These are phyloP conservation scores for Daldinia childiae DNA, from an alignment of 495 filamentous ascomycete genomes.

Conservation along the genomic window DNA sequence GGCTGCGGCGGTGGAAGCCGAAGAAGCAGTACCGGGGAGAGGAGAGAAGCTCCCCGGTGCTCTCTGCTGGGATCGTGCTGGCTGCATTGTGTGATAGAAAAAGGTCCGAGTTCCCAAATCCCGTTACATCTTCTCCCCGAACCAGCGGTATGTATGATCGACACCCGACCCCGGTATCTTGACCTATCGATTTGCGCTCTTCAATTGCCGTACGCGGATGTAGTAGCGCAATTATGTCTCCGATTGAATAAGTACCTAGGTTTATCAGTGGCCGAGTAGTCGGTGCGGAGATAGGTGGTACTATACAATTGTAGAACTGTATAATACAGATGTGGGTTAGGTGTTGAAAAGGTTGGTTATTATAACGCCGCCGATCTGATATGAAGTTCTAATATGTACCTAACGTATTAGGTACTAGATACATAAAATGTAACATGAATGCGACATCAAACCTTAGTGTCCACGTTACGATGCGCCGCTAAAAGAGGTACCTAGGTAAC, in stretches of 20 bases:
- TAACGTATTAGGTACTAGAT: neutral
- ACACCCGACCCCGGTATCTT: slow-evolving; percentile 4
- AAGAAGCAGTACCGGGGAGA: slow-evolving; percentile 47
- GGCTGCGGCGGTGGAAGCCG: slow-evolving; percentile 35
- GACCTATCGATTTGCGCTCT: slow-evolving; percentile 23
- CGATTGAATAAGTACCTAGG: slow-evolving; percentile 7
- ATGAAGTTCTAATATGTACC: neutral
- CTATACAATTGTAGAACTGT: neutral
- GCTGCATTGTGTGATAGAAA: slow-evolving; percentile 57
- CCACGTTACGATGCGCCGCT: neutral
- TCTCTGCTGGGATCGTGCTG: slow-evolving; percentile 56
- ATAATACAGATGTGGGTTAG: neutral
- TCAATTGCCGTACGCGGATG: slow-evolving; percentile 9
- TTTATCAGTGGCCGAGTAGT: slow-evolving; percentile 7
- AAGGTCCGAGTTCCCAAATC: slow-evolving; percentile 22
- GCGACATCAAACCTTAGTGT: neutral
- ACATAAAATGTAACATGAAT: neutral
- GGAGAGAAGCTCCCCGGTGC: slow-evolving; percentile 67
- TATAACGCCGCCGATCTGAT: neutral
- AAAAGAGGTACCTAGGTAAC: too few species aligned
- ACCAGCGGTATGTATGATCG: slow-evolving; percentile 32
- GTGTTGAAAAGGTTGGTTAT: slow-evolving; percentile 1
- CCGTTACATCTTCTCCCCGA: slow-evolving; percentile 51
- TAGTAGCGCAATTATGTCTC: slow-evolving; percentile 1
- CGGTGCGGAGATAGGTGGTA: slow-evolving; percentile 21